These are phyloP conservation scores for Umbelopsis ramanniana DNA, from an alignment of 192 early-diverging fungal genomes.

Conservation along the genomic window DNA sequence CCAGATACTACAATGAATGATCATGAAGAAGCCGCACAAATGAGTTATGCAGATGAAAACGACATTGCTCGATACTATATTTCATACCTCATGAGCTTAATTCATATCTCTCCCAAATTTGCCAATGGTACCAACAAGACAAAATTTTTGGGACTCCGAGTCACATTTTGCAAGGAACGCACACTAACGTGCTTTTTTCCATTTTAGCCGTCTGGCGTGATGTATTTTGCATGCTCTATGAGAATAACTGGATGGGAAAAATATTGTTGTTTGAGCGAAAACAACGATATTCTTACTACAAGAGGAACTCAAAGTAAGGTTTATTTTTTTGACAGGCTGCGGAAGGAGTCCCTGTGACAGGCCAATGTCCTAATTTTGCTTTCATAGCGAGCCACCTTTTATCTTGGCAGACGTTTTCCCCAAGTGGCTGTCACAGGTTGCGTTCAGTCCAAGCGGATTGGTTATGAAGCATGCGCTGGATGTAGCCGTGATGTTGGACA, in stretches of 20 bases:
- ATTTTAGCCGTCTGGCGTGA: neutral
- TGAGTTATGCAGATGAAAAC: neutral
- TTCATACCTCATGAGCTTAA: conserved; percentile 10
- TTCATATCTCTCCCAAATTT: neutral
- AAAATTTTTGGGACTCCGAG: no score
- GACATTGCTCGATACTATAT: neutral
- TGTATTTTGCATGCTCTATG: neutral
- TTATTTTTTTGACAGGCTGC: no score
- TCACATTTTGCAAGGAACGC: no score
- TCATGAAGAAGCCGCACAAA: neutral
- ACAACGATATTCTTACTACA: neutral
- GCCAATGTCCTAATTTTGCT: neutral
- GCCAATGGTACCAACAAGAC: neutral
- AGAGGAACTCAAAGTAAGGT: neutral
- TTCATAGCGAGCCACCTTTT: neutral
- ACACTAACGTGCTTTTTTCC: neutral
- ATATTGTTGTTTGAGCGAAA: neutral
- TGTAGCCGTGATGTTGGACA: conserved; percentile 35
- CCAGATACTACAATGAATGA: neutral
- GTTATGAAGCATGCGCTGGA: conserved; percentile 39
- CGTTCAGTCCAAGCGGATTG: conserved; percentile 23
- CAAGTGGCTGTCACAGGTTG: conserved; percentile 28
- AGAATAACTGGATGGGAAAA: neutral
- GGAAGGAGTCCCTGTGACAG: no score
- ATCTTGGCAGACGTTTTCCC: conserved; percentile 25